Evolutionary conservation across 805 yeast genomes (phyloP), one percentile per base, ranked within the genome.

Genomic region (Barnettozyma californica): DNA sequence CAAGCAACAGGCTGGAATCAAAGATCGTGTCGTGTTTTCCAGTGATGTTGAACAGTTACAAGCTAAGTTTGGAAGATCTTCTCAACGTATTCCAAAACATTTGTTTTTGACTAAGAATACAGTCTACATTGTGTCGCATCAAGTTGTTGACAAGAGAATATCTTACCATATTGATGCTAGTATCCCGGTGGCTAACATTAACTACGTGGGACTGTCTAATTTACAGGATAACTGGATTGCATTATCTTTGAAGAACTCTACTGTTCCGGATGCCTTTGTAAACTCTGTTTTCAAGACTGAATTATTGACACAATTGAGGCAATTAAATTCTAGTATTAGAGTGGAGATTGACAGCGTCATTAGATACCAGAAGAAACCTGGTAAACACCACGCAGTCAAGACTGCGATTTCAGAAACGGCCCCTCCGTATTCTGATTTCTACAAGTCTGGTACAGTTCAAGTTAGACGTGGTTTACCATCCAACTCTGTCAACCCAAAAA

Each of bases 151-250:
- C 39, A 73, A 77, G 45, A 80, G 83, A 46, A 70, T 80, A 35
- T 62, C 72, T 5, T 81, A 87, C 54, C 73, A 71, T 10, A 75
- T 76, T 43, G 98, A 94, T 59, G 73, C 76, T 48, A 67, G 79
- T 2, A 74, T 89, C 41, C 78, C 87, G 9, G 70, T 88, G 2
- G 64, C 72, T 10, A 70, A 76, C 4, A 83, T 94, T 45, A 73
- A 70, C 21, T 77, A 78, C 50, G 77, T 88, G 14, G 82, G 83
- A 4, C 60, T 94, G 56, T 86, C 97, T 0, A 79, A 75, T 42
- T 71, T 81, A 47, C 94, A 91, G 55, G 99, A 94, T 67, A 94
- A 91, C 60, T 94, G 99, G 99, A 64, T 91, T 31, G 95, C 96
- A 1, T 52, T 70, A 9, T 68, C 74, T 2, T 51, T 70, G 36